A percentile compares a stretch with the other conserved stretches of the same genome.
These are phyloP conservation scores for Vitis rotundifolia DNA, from an alignment of 164 flowering plant species.

Conservation along the genomic window DNA sequence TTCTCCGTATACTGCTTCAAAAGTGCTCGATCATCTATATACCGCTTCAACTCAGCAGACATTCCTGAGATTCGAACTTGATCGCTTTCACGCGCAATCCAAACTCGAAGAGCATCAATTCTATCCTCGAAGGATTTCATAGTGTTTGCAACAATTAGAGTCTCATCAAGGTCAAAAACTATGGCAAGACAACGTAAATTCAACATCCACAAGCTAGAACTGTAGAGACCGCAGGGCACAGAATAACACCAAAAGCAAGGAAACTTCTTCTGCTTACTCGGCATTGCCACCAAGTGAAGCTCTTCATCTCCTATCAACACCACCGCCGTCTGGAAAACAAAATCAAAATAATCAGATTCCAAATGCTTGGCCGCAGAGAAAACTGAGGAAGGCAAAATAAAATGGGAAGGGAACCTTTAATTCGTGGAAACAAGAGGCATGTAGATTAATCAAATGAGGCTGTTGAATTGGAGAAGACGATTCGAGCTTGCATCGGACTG, in stretches of 20 bases:
- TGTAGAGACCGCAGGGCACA: constrained; percentile 61
- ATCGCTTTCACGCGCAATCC: constrained; percentile 73
- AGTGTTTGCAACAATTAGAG: constrained; percentile 95
- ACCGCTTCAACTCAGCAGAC: constrained; percentile 83
- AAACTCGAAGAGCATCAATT: constrained; percentile 66
- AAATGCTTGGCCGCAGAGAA: not conserved
- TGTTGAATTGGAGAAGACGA: constrained; percentile 42
- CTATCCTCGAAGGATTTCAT: constrained; percentile 96
- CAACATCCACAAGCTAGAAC: constrained; percentile 68
- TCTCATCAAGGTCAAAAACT: constrained; percentile 98
- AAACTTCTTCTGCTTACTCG: constrained; percentile 69
- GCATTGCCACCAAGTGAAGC: constrained; percentile 95
- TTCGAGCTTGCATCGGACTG: constrained; percentile 86
- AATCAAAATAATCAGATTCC: constrained; percentile 1
- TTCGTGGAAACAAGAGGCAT: constrained; percentile 67
- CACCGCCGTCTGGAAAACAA: constrained; percentile 73
- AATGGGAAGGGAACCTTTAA: constrained; percentile 44
- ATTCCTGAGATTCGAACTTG: constrained; percentile 56
- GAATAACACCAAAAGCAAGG: constrained; percentile 91
- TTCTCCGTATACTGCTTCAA: constrained; percentile 82
- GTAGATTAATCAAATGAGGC: constrained; percentile 57
- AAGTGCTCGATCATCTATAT: constrained; percentile 69
- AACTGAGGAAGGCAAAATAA: not conserved
- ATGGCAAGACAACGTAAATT: constrained; percentile 80
- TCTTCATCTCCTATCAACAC: constrained; percentile 76